phyloP scores from a whole-genome alignment of 2,329 filamentous ascomycete species.

The Emergomyces africanus region DNA sequence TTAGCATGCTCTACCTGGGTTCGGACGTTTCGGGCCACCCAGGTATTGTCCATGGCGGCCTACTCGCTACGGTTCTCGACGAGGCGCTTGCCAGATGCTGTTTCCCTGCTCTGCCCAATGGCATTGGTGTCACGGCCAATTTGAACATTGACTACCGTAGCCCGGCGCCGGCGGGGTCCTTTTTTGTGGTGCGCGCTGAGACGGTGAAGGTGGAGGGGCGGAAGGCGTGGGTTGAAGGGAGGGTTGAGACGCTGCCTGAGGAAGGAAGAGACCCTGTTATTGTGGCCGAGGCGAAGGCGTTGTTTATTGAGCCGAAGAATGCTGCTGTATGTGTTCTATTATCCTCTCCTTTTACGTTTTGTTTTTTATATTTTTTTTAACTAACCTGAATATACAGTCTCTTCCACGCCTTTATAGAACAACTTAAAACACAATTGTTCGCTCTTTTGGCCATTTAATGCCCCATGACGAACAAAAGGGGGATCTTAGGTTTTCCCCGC shows the following conservation, averaged over 20 bases:
- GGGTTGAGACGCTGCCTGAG: slow-evolving; percentile 41
- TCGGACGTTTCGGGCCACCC: slow-evolving; percentile 55
- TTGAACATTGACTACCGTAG: slow-evolving; percentile 50
- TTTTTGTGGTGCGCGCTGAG: slow-evolving; percentile 44
- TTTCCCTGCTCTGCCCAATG: slow-evolving; percentile 35
- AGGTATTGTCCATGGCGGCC: slow-evolving; percentile 57
- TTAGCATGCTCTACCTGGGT: slow-evolving; percentile 56
- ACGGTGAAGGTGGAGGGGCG: slow-evolving; percentile 26
- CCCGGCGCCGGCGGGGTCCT: slow-evolving; percentile 47
- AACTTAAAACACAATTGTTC: slow-evolving; percentile 2
- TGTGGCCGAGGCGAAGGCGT: slow-evolving; percentile 45
- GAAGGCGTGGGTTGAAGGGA: slow-evolving; percentile 27
- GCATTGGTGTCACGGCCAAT: slow-evolving; percentile 44
- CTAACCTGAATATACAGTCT: not conserved
- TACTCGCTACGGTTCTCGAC: slow-evolving; percentile 55
- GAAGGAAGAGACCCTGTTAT: slow-evolving; percentile 58
- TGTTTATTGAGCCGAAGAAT: slow-evolving; percentile 50
- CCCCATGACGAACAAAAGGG: not conserved
- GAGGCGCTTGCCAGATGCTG: slow-evolving; percentile 55
- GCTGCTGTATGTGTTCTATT: slow-evolving; percentile 50
- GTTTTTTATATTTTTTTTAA: not conserved
- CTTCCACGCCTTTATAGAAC: slow-evolving; percentile 11
- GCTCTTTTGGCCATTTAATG: not conserved
- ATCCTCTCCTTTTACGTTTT: not conserved
- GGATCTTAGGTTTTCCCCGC: not conserved